phyloP scores from a whole-genome alignment of 225 moss, liverwort and hornwort species.

The Antitrichia curtipendula region DNA sequence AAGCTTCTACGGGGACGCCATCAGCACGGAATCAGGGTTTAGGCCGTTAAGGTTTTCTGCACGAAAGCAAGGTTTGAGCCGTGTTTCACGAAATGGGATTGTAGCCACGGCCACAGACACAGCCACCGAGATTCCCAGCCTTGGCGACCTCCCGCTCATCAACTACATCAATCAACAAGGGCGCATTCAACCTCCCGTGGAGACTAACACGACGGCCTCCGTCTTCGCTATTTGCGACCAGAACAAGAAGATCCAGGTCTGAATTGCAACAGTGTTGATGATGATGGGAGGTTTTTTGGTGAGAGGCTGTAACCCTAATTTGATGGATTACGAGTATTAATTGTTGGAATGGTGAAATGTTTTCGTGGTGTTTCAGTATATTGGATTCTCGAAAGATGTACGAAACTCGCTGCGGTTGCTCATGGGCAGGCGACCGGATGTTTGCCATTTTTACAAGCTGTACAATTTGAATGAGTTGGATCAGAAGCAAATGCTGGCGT shows the following conservation, averaged over 20 bases:
- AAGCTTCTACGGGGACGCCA: slow-evolving; percentile 15
- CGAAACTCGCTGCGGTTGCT: slow-evolving; percentile 81
- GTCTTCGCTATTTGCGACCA: slow-evolving; percentile 77
- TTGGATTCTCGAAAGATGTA: slow-evolving; percentile 95
- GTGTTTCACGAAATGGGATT: not conserved
- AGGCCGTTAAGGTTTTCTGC: not conserved
- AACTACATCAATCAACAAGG: slow-evolving; percentile 80
- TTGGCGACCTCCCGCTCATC: slow-evolving; percentile 49
- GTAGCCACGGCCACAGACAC: slow-evolving; percentile 24
- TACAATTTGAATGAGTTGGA: slow-evolving; percentile 73
- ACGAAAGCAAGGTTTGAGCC: not conserved
- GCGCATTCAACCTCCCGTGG: slow-evolving; percentile 77
- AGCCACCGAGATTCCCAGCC: slow-evolving; percentile 14
- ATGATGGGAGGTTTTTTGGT: not conserved
- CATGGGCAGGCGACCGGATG: slow-evolving; percentile 87
- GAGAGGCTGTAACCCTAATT: not conserved
- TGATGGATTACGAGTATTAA: not conserved
- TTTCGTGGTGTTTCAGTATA: slow-evolving; percentile 21
- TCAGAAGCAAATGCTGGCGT: slow-evolving; percentile 69
- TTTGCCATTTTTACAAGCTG: slow-evolving; percentile 74
- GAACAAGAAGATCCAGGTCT: slow-evolving; percentile 32
- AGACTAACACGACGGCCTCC: slow-evolving; percentile 41
- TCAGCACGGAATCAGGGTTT: not conserved
- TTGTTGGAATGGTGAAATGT: not conserved
- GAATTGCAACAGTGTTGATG: not conserved